Conservation (phyloP, 2,329 filamentous ascomycete genomes). For the Myriosclerotinia scirpicola region DNA sequence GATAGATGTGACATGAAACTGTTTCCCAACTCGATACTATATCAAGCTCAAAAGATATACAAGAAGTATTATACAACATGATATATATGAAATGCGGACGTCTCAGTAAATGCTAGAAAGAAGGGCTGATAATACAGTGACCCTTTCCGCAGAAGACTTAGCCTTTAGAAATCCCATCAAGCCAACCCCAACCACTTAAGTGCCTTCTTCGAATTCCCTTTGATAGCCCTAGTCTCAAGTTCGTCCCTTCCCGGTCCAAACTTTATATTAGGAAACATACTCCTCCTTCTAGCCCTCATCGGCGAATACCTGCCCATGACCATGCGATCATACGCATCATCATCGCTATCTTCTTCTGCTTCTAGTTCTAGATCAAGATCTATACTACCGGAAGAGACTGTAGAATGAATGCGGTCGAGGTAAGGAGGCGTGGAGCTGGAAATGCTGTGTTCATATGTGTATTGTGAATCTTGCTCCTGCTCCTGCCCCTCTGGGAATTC, state of each 20-base stretch:
- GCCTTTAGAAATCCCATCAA: conserved; percentile 23
- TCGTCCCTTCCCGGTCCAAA: conserved; percentile 14
- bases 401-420: neutral
- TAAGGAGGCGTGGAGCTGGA: neutral
- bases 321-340: conserved; percentile 41
- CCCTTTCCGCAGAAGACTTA: neutral
- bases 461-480: neutral
- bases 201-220: conserved; percentile 41
- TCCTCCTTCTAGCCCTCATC: conserved; percentile 26
- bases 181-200: conserved; percentile 43
- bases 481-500: neutral
- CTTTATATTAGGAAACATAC: neutral
- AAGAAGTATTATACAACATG: neutral
- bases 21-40: neutral
- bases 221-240: conserved; percentile 19
- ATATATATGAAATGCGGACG: neutral
- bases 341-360: conserved; percentile 39
- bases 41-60: neutral
- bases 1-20: neutral
- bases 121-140: neutral
- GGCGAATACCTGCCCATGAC: conserved; percentile 34
- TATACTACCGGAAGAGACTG: too few relatives aligned
- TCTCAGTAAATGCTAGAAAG: neutral
- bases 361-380: neutral
- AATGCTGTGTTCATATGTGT: neutral